Conservation (phyloP, 331 rosid species). For the Arachis monticola region DNA sequence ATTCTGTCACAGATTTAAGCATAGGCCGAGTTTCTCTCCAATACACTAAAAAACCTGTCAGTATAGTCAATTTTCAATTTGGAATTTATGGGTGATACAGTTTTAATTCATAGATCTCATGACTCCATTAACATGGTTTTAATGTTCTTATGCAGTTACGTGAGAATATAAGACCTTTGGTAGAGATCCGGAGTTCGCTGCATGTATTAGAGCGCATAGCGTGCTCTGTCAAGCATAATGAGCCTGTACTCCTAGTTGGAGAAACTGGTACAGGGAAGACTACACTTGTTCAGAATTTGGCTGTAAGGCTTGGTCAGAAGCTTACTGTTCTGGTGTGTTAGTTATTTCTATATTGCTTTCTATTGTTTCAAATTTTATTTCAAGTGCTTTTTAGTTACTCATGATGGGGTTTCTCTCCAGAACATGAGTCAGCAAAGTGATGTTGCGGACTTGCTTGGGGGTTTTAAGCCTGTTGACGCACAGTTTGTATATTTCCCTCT, state of each 20-base stretch:
- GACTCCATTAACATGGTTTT: conserved; percentile 32
- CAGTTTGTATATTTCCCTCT: conserved; percentile 58
- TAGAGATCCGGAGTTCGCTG: conserved; percentile 77
- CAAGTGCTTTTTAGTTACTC: conserved; percentile 12
- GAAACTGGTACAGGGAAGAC: conserved; percentile 99
- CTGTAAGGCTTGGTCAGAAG: conserved; percentile 81
- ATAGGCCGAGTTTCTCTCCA: conserved; percentile 79
- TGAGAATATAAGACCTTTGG: conserved; percentile 56
- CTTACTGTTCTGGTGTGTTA: conserved; percentile 83
- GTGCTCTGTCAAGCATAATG: conserved; percentile 79
- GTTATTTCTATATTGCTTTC: conserved; percentile 20
- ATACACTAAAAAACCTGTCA: conserved; percentile 52
- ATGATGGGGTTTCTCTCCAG: conserved; percentile 50
- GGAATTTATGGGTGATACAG: neutral
- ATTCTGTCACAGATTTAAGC: conserved; percentile 51
- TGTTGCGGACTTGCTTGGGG: conserved; percentile 88
- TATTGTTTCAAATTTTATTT: conserved; percentile 15
- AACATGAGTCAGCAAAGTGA: conserved; percentile 98
- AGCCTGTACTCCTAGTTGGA: conserved; percentile 95
- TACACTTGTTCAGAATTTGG: conserved; percentile 91
- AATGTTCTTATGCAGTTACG: conserved; percentile 53
- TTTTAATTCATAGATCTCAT: conserved; percentile 26
- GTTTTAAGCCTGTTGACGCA: conserved; percentile 83
- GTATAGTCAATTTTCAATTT: conserved; percentile 40
- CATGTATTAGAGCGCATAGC: conserved; percentile 83